Evolutionary conservation across 208 protist species (phyloP).

Genomic region (Trypanosoma mega): DNA sequence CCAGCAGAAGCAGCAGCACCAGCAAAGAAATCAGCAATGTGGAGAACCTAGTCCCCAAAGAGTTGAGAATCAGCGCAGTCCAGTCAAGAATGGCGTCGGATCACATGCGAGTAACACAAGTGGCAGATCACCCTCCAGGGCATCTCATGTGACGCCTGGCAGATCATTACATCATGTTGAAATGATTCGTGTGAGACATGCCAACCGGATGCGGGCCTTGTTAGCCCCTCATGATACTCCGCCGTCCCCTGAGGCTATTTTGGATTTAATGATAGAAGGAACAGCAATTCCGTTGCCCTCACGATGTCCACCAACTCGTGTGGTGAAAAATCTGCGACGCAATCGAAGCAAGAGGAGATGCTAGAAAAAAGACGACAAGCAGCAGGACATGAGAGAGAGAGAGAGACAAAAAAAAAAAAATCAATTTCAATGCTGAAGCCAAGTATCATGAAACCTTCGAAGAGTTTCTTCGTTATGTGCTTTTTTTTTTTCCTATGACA

Average conservation of each 20-base stretch:
- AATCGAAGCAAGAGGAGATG: neutral
- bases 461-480: neutral
- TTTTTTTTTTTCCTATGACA: neutral
- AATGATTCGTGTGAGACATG: neutral
- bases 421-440: neutral
- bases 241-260: neutral
- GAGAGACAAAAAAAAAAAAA: neutral
- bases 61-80: no score
- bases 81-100: no score
- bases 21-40: no score
- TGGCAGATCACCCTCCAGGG: no score
- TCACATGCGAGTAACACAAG: no score
- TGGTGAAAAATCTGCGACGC: constrained; percentile 12
- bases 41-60: no score
- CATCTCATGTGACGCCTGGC: no score
- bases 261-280: constrained; percentile 15
- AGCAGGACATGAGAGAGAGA: neutral
- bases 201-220: neutral
- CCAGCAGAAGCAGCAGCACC: no score
- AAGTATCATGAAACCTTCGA: no score
- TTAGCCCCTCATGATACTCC: neutral
- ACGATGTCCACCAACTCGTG: neutral
- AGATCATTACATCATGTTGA: no score
- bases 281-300: constrained; percentile 6
- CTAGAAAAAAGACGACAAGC: no score